phyloP scores from a whole-genome alignment of 305 asterid species.

The Plantago rigida region DNA sequence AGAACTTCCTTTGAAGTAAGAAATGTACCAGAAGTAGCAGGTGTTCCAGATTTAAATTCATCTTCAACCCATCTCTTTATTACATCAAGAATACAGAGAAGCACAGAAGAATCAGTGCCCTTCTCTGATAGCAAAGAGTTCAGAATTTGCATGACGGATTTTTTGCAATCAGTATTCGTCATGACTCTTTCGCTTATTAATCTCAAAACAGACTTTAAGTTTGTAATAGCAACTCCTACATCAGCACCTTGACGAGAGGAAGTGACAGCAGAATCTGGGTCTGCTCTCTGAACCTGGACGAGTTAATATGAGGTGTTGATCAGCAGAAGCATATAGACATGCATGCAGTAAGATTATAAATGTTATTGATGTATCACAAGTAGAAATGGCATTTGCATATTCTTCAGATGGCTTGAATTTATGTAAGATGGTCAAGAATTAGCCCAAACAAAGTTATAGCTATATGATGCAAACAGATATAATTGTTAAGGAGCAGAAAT shows the following conservation, averaged over 20 bases:
- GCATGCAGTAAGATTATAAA: background rate
- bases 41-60: conserved; percentile 73
- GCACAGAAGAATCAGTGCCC: conserved; percentile 86
- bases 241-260: conserved; percentile 98
- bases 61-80: conserved; percentile 86
- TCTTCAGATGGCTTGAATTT: background rate
- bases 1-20: conserved; percentile 80
- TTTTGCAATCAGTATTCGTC: conserved; percentile 86
- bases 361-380: background rate
- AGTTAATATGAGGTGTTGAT: conserved; percentile 11
- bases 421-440: background rate
- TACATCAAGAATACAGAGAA: conserved; percentile 80
- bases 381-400: background rate
- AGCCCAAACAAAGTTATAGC: background rate
- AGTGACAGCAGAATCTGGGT: conserved; percentile 88
- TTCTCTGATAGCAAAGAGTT: conserved; percentile 82
- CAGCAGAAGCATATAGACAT: background rate
- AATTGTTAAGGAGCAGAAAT: conserved; percentile 26
- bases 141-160: conserved; percentile 72
- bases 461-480: background rate
- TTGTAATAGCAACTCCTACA: conserved; percentile 72
- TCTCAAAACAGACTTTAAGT: conserved; percentile 73
- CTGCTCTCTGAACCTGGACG: conserved; percentile 80
- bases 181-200: conserved; percentile 80
- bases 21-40: conserved; percentile 55